These are phyloP conservation scores for Perkinsus marinus DNA, from an alignment of 169 alveolate genomes.

Conservation along the genomic window DNA sequence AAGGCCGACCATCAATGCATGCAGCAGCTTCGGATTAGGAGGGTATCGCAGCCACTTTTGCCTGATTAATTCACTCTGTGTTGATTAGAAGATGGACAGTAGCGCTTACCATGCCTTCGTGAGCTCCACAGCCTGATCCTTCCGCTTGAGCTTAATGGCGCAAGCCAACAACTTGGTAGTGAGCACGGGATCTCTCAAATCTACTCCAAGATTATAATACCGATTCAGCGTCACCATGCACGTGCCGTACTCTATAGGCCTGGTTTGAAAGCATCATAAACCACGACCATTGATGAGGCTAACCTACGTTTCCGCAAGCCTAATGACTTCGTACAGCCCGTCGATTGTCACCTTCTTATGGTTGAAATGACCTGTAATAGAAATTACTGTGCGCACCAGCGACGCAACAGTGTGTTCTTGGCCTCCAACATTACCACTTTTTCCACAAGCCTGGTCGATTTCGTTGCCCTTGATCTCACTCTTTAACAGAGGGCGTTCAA, in stretches of 20 bases:
- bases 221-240: not conserved
- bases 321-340: not conserved
- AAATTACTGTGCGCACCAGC: not conserved
- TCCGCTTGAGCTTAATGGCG: not conserved
- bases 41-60: not conserved
- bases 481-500: not conserved
- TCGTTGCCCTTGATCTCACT: not conserved
- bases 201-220: not conserved
- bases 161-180: not conserved
- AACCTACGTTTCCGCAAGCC: not conserved
- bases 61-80: not conserved
- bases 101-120: not conserved
- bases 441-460: not conserved
- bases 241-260: not conserved
- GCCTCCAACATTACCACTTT: not conserved
- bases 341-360: not conserved
- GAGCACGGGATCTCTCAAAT: not conserved
- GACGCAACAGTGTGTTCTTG: too few species aligned
- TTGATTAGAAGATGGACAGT: not conserved
- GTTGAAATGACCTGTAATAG: not conserved
- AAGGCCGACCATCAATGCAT: not conserved
- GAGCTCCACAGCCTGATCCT: not conserved
- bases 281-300: not conserved
- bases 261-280: not conserved
- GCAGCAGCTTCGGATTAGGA: not conserved